Percentiles rank a stretch among this genome's conserved stretches.
These are phyloP conservation scores for Pouteria campechiana DNA, from an alignment of 179 eudicot genomes.

Conservation along the genomic window DNA sequence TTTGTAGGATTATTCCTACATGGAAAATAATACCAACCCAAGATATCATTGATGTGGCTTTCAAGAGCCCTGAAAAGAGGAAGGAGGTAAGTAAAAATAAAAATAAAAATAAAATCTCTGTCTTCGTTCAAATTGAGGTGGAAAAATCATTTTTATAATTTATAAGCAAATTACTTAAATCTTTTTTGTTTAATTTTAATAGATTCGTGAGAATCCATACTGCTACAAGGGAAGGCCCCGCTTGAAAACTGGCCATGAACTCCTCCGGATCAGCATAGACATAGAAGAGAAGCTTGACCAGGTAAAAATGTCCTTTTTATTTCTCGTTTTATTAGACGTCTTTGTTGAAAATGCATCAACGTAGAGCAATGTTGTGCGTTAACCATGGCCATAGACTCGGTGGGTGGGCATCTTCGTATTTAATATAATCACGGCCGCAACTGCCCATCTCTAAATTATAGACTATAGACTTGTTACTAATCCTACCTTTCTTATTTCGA, in stretches of 20 bases:
- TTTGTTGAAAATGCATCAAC: too few species aligned
- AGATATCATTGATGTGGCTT: slow-evolving; percentile 80
- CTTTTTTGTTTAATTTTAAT: too few species aligned
- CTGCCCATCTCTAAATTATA: too few species aligned
- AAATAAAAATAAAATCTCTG: neutral
- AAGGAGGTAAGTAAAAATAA: slow-evolving; percentile 46
- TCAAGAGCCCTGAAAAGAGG: slow-evolving; percentile 86
- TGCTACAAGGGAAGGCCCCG: slow-evolving; percentile 89
- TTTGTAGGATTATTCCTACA: slow-evolving; percentile 87
- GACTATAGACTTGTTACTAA: too few species aligned
- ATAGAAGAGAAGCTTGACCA: slow-evolving; percentile 71
- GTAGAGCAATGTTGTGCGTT: too few species aligned
- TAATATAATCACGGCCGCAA: too few species aligned
- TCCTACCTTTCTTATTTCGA: too few species aligned
- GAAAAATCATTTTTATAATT: too few species aligned
- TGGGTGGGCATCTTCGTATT: too few species aligned
- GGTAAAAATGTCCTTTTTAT: slow-evolving; percentile 23
- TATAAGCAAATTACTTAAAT: too few species aligned
- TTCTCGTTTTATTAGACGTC: neutral
- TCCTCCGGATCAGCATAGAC: slow-evolving; percentile 86
- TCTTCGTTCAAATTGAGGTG: slow-evolving; percentile 5
- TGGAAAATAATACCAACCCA: slow-evolving; percentile 98
- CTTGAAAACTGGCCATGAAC: slow-evolving; percentile 87
- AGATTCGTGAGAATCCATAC: slow-evolving; percentile 74
- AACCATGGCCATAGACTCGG: too few species aligned